Conservation (phyloP, 2,329 filamentous ascomycete species). For the Paraphaeosphaeria sporulosa region DNA sequence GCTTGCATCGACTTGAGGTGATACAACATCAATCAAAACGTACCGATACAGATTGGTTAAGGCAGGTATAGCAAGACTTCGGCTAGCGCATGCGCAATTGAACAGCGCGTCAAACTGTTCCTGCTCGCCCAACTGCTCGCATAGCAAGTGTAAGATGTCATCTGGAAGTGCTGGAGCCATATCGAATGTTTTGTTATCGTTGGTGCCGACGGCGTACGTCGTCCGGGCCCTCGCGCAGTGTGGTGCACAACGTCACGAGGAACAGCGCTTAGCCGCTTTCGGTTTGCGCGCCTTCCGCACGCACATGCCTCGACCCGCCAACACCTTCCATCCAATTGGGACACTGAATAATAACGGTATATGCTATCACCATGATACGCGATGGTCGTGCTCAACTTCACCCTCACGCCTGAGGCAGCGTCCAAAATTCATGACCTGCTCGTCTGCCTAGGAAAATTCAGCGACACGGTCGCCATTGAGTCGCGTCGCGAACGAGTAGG, state of each 20-base stretch:
- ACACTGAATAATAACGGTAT: background rate
- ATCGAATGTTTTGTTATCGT: conserved; percentile 19
- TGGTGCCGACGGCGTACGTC: conserved; percentile 7
- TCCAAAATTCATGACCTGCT: conserved; percentile 75
- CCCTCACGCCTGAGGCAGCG: conserved; percentile 76
- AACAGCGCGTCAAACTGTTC: conserved; percentile 69
- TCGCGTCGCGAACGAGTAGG: conserved; percentile 71
- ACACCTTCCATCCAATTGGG: conserved; percentile 15
- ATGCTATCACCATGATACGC: conserved; percentile 17
- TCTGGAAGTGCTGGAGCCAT: conserved; percentile 56
- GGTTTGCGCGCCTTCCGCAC: conserved; percentile 31
- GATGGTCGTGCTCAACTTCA: conserved; percentile 70
- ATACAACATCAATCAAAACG: conserved; percentile 20
- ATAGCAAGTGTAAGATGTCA: conserved; percentile 69
- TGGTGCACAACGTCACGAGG: conserved; percentile 20
- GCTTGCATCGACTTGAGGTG: conserved; percentile 3
- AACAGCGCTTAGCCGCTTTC: conserved; percentile 19
- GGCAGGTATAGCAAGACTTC: conserved; percentile 64
- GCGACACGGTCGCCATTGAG: conserved; percentile 79
- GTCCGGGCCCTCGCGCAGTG: background rate
- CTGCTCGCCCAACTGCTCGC: conserved; percentile 63
- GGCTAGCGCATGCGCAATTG: conserved; percentile 64
- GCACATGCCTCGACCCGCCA: conserved; percentile 14
- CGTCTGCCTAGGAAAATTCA: conserved; percentile 79
- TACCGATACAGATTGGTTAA: conserved; percentile 71